Evolutionary conservation across 805 yeast genomes (phyloP).

Genomic region (Candida cerambycidarum): DNA sequence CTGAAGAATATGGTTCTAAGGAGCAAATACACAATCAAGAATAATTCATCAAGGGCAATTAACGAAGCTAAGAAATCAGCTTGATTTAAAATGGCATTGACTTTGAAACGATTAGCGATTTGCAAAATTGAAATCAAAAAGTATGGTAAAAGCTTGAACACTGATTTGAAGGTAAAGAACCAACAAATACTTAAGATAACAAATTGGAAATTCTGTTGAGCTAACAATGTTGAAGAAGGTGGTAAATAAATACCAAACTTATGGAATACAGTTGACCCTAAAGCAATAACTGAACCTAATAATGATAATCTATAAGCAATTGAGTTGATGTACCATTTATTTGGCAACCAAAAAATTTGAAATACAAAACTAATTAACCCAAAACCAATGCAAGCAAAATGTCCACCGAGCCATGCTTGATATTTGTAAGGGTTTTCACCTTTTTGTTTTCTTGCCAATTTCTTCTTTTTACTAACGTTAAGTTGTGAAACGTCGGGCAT

Average conservation of each 20-base stretch:
- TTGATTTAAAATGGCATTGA: constrained; percentile 39
- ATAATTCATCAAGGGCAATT: constrained; percentile 61
- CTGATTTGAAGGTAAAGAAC: constrained; percentile 63
- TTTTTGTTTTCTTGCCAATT: constrained; percentile 28
- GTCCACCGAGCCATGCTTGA: constrained; percentile 59
- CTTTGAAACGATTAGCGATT: constrained; percentile 40
- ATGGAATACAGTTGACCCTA: constrained; percentile 53
- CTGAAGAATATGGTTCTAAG: constrained; percentile 62
- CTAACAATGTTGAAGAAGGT: constrained; percentile 58
- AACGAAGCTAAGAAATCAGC: constrained; percentile 41
- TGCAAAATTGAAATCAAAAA: constrained; percentile 59
- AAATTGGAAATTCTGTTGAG: constrained; percentile 77
- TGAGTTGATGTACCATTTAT: constrained; percentile 45
- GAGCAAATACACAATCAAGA: constrained; percentile 51
- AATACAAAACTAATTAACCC: constrained; percentile 41
- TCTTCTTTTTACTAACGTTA: constrained; percentile 24
- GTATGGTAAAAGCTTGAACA: constrained; percentile 65
- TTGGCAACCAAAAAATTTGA: constrained; percentile 40
- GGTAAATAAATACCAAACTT: constrained; percentile 64
- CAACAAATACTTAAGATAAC: constrained; percentile 55
- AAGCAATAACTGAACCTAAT: constrained; percentile 54
- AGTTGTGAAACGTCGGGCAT: constrained; percentile 26
- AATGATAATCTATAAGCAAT: constrained; percentile 55
- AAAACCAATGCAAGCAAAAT: constrained; percentile 42
- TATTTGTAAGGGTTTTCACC: constrained; percentile 43